These are phyloP conservation scores for Coleophoma eucalyptorum DNA, from an alignment of 2,329 filamentous ascomycete genomes.

Conservation along the genomic window DNA sequence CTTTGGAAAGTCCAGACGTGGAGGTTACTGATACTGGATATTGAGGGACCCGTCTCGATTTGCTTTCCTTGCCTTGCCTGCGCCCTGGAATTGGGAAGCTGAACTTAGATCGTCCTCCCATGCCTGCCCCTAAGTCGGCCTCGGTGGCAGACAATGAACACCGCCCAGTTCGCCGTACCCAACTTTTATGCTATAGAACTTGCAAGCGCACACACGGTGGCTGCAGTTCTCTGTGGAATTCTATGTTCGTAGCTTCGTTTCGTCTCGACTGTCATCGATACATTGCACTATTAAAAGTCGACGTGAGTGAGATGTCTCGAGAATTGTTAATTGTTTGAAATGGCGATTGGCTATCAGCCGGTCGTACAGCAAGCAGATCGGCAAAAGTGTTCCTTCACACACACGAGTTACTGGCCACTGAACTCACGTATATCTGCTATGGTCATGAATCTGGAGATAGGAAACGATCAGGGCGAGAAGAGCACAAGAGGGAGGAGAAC, in stretches of 20 bases:
- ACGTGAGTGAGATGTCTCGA: not conserved
- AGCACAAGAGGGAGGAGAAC: not conserved
- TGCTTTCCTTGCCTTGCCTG: not conserved
- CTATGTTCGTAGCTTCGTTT: not conserved
- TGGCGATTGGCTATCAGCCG: no score
- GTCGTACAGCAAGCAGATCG: no score
- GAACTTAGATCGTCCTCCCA: conserved; percentile 19
- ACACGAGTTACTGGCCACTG: no score
- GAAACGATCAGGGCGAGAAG: not conserved
- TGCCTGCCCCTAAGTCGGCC: conserved; percentile 1
- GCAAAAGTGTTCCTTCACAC: no score
- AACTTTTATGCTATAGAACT: no score
- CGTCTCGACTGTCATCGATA: not conserved
- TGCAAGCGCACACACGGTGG: no score
- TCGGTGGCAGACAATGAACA: not conserved
- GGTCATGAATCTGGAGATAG: not conserved
- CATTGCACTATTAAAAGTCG: not conserved
- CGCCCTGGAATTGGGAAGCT: conserved; percentile 17
- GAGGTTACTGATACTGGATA: not conserved
- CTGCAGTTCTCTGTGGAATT: no score
- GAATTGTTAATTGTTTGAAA: no score
- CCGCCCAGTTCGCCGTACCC: no score
- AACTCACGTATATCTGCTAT: no score
- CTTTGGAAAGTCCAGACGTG: conserved; percentile 21
- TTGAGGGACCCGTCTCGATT: conserved; percentile 1